Percentiles rank a stretch among this genome's conserved stretches.
phyloP scores from a whole-genome alignment of 768 basidiomycete genomes.

The Macrocybe gigantea region DNA sequence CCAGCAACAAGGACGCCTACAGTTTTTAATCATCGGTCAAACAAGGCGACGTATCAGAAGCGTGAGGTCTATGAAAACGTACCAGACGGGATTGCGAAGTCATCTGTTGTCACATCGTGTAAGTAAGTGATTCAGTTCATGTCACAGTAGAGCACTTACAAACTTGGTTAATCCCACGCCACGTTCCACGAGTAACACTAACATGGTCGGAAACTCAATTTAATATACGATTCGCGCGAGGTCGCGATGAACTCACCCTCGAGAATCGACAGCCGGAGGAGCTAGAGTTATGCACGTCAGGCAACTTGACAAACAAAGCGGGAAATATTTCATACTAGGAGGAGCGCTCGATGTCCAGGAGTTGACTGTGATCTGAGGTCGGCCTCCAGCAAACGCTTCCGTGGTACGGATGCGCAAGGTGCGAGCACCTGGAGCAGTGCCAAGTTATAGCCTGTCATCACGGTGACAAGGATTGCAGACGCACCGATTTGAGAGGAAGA shows the following conservation, averaged over 20 bases:
- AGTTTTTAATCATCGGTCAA: not conserved
- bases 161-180: slow-evolving; percentile 40
- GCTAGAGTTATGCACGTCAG: slow-evolving; percentile 15
- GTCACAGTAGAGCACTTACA: slow-evolving; percentile 21
- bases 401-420: slow-evolving; percentile 42
- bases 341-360: slow-evolving; percentile 36
- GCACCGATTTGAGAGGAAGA: slow-evolving; percentile 36
- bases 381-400: slow-evolving; percentile 39
- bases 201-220: not conserved
- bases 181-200: slow-evolving; percentile 45
- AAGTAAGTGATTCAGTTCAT: not conserved
- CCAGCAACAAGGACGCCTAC: slow-evolving; percentile 30
- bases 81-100: slow-evolving; percentile 37
- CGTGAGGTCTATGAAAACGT: slow-evolving; percentile 2
- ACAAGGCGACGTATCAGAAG: not conserved
- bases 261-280: slow-evolving; percentile 33
- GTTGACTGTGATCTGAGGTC: slow-evolving; percentile 40
- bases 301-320: not conserved
- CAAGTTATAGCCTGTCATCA: not conserved
- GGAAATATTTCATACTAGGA: slow-evolving; percentile 17
- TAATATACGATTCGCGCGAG: too few species aligned
- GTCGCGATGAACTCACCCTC: slow-evolving; percentile 25
- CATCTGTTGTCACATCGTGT: slow-evolving; percentile 16
- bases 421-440: slow-evolving; percentile 27
- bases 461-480: not conserved